Conservation (phyloP, 306 rosid species). For the Betula pendula region DNA sequence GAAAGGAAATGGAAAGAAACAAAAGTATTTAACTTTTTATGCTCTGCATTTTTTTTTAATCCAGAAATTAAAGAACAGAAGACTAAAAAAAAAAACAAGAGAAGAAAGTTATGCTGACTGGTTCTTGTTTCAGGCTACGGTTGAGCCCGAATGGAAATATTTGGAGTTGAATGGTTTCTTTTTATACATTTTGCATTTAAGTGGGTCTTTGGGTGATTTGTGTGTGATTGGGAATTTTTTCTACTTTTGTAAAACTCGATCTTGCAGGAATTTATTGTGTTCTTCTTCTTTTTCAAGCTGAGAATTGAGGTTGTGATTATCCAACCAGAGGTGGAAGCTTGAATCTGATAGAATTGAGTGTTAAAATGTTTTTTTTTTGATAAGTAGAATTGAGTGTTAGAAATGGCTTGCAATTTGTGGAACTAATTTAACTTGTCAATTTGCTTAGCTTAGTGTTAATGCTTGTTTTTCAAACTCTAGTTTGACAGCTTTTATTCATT, state of each 20-base stretch:
- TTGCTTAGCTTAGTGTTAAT: background rate
- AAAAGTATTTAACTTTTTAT: background rate
- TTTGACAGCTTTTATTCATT: background rate
- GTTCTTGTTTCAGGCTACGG: background rate
- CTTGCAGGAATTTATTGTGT: background rate
- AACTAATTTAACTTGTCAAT: slow-evolving; percentile 3
- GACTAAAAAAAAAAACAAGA: background rate
- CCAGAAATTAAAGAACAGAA: background rate
- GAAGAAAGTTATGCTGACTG: background rate
- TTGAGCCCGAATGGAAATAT: background rate
- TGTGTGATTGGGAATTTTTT: background rate
- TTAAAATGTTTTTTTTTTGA: too few relatives aligned
- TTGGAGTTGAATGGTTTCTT: background rate
- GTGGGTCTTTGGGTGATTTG: background rate
- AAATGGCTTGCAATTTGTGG: background rate
- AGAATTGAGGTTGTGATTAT: slow-evolving; percentile 3
- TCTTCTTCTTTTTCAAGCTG: background rate
- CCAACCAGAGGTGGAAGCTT: background rate
- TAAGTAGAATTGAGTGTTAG: background rate
- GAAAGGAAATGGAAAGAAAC: background rate
- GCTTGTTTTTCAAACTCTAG: background rate
- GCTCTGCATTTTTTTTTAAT: background rate
- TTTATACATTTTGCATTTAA: background rate
- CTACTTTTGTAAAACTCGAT: background rate
- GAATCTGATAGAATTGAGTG: background rate